A percentile compares a stretch with the other conserved stretches of the same genome.
Conservation (phyloP, 1,284 basidiomycete genomes). For the Naganishia cerealis region DNA sequence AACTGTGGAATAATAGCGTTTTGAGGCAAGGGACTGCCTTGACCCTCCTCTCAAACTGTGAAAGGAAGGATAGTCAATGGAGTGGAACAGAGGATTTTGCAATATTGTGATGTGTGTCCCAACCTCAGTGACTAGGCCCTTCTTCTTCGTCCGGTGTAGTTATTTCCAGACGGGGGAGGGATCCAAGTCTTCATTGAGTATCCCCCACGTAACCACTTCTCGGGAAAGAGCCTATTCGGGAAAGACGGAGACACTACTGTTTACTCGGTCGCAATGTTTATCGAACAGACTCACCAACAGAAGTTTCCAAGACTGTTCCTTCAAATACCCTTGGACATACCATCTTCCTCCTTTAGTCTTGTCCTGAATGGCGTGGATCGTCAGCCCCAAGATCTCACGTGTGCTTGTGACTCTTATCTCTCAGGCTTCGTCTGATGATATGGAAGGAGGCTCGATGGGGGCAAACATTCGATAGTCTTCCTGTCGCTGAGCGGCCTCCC, state of each 20-base stretch:
- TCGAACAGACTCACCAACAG: not conserved
- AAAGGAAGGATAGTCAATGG: not conserved
- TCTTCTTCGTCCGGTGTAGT: not conserved
- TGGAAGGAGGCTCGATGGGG: not conserved
- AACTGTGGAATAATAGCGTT: not conserved
- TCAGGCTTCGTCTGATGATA: not conserved
- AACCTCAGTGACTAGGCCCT: not conserved
- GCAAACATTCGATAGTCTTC: not conserved
- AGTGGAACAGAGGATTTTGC: not conserved
- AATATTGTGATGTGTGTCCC: no score
- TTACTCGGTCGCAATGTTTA: not conserved
- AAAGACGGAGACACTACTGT: not conserved
- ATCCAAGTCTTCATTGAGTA: not conserved
- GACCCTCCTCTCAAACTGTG: not conserved
- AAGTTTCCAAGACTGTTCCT: not conserved
- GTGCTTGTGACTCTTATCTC: not conserved
- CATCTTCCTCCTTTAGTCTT: not conserved
- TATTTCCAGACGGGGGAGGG: not conserved
- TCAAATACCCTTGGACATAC: not conserved
- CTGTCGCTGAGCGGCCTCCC: not conserved
- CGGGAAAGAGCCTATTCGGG: not conserved
- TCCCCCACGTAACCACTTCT: not conserved
- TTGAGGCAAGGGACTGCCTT: not conserved
- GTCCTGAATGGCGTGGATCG: no score
- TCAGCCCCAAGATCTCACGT: not conserved